Percentiles rank a stretch among this genome's conserved stretches.
Evolutionary conservation across 139 green algal genomes (phyloP).

Genomic region (Zygnema circumcarinatum): DNA sequence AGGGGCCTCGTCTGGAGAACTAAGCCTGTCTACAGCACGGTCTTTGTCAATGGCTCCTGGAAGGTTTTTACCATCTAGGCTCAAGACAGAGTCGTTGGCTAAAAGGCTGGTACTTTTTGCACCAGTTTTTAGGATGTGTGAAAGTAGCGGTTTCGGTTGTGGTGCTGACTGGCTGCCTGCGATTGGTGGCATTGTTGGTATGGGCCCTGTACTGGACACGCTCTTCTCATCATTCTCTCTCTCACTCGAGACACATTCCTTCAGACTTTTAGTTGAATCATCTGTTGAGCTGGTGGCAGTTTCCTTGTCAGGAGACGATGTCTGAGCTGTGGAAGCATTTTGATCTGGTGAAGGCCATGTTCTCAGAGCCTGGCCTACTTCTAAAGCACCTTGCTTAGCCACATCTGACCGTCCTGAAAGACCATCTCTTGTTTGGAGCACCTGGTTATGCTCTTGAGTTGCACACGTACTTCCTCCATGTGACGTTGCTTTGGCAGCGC

Average conservation of each 20-base stretch:
- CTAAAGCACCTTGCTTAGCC: background rate
- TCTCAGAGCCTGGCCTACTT: background rate
- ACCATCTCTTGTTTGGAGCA: background rate
- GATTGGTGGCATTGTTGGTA: too few species aligned
- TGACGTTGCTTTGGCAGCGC: background rate
- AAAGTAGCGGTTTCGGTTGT: background rate
- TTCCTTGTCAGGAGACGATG: background rate
- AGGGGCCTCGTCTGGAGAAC: too few species aligned
- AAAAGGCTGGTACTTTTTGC: too few species aligned
- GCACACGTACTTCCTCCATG: background rate
- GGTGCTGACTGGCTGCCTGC: background rate
- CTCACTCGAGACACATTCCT: too few species aligned
- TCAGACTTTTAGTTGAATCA: too few species aligned
- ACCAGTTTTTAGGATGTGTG: background rate
- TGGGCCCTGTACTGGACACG: too few species aligned
- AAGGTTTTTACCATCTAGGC: too few species aligned
- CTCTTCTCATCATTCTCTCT: too few species aligned
- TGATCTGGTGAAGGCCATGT: background rate
- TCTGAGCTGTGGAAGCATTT: too few species aligned
- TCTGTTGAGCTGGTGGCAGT: background rate
- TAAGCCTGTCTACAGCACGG: too few species aligned
- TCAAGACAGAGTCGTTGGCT: too few species aligned
- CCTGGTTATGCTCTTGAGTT: background rate
- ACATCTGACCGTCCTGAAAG: background rate
- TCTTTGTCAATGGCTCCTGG: too few species aligned